Conservation (phyloP, 2,329 filamentous ascomycete species). For the Ascochyta koolunga region DNA sequence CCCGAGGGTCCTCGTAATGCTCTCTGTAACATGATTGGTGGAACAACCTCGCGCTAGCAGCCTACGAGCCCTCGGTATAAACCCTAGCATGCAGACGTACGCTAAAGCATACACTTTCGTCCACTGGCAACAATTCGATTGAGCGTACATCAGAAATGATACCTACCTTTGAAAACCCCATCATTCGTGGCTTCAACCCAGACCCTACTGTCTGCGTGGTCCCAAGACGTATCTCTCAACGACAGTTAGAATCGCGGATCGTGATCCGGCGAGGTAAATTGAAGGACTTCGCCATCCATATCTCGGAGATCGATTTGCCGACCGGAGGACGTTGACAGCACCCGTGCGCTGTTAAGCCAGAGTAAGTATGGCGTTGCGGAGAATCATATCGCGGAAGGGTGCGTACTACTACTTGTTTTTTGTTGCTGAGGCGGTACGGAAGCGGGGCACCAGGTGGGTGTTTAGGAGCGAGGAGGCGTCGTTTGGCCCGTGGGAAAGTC, state of each 20-base stretch:
- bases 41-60: constrained; percentile 7
- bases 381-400: constrained; percentile 42
- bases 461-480: constrained; percentile 54
- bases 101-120: background rate
- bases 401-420: constrained; percentile 35
- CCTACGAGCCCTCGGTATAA: constrained; percentile 3
- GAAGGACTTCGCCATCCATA: constrained; percentile 39
- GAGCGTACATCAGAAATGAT: background rate
- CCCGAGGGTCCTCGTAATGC: background rate
- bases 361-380: constrained; percentile 33
- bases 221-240: constrained; percentile 51
- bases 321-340: constrained; percentile 28
- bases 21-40: constrained; percentile 1
- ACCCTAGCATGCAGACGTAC: background rate
- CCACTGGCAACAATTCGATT: background rate
- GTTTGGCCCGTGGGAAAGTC: constrained; percentile 46
- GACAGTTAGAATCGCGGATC: constrained; percentile 21
- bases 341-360: constrained; percentile 33
- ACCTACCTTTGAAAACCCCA: constrained; percentile 47
- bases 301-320: constrained; percentile 38
- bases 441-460: constrained; percentile 55
- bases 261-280: constrained; percentile 22
- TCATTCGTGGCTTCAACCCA: constrained; percentile 58
- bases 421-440: constrained; percentile 47
- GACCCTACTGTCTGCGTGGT: constrained; percentile 53